Evolutionary conservation across 1,139 yeast species (phyloP), one percentile per base, ranked within the genome.

Genomic region (Kodamaea anthophila): DNA sequence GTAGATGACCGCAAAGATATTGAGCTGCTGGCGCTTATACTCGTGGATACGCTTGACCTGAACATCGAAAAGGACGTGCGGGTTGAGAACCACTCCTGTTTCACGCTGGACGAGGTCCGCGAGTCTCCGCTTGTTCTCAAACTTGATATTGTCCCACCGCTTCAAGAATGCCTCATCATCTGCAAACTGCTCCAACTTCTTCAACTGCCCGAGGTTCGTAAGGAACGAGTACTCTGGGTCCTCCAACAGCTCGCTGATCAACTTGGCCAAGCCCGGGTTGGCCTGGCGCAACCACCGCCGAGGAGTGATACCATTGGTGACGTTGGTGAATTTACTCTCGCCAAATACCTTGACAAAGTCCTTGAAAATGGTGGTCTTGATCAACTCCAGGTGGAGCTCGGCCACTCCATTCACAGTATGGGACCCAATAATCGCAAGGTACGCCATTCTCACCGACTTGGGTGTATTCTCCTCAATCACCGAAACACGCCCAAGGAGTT

Each of bases 281-380:
- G 96, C 95, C 61, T 87, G 96, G 54, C 78, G 78, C 53, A 87
- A 71, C 97, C 97, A 87, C 62, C 96, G 79, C 66, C 97, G 77
- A 44, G 96, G 96, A 4, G 96, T 88, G 49, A 87, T 77, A 61
- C 96, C 96, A 55, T 88, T 88, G 31, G 97, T 87, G 37, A 87
- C 96, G 49, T 87, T 87, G 37, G 85, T 83, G 56, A 87, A 87
- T 58, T 83, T 84, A 41, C 83, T 85, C 19, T 70, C 52, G 25
- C 96, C 96, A 45, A 74, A 86, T 26, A 87, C 71, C 39, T 69
- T 70, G 37, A 87, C 96, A 53, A 87, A 87, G 58, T 87, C 96
- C 55, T 80, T 81, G 63, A 87, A 87, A 47, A 87, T 84, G 5
- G 96, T 86, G 23, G 94, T 83, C 53, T 74, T 81, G 52, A 87